These are phyloP conservation scores for Pythium grandisporangium DNA, from an alignment of 352 stramenopile species.

Conservation along the genomic window DNA sequence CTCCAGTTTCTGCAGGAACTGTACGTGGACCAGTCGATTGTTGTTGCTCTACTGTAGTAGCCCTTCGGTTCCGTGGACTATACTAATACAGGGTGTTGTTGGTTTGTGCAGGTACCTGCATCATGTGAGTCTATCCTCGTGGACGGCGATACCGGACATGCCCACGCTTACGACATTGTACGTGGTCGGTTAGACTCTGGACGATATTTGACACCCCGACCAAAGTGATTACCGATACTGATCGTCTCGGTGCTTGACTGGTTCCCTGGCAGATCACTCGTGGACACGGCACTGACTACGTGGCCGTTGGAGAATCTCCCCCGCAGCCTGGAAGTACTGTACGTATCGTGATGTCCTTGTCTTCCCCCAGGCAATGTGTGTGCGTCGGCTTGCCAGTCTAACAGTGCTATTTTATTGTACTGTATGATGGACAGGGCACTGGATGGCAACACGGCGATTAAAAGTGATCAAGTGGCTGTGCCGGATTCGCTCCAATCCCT, in stretches of 20 bases:
- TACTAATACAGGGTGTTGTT: too few species aligned
- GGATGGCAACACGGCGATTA: too few species aligned
- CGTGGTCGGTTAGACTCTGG: background rate
- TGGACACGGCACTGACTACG: background rate
- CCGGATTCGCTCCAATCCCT: too few species aligned
- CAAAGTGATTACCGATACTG: too few species aligned
- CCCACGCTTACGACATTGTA: background rate
- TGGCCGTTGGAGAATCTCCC: background rate
- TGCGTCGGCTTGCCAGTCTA: too few species aligned
- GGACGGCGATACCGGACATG: background rate
- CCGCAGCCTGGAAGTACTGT: background rate
- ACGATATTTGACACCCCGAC: too few species aligned
- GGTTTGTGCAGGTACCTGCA: background rate
- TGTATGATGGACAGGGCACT: too few species aligned
- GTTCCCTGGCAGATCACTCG: background rate
- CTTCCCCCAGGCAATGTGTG: too few species aligned
- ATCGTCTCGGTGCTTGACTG: background rate
- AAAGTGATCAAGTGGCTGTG: too few species aligned
- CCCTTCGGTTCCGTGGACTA: background rate
- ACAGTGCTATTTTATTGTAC: too few species aligned
- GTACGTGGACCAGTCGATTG: background rate
- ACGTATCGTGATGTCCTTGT: too few species aligned
- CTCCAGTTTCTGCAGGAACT: background rate
- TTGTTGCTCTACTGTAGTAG: background rate
- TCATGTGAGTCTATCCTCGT: background rate